A percentile compares a stretch with the other conserved stretches of the same genome.
Evolutionary conservation across 805 yeast species (phyloP).

Genomic region (Wickerhamiella sergipiensis): DNA sequence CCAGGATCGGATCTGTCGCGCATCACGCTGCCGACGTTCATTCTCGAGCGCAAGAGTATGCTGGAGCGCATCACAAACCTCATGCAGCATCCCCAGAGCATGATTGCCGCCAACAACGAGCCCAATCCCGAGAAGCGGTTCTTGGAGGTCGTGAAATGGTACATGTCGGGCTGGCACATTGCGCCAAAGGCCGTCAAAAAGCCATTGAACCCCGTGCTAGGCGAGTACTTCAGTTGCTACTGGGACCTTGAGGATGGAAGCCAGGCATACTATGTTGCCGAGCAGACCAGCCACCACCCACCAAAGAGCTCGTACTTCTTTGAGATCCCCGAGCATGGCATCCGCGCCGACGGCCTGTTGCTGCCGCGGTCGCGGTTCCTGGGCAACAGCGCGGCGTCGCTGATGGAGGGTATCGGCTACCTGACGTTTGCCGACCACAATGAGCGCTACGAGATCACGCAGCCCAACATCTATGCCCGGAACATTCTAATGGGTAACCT

Average conservation of each 20-base stretch:
- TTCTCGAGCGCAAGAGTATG: slow-evolving; percentile 90
- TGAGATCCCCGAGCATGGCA: slow-evolving; percentile 62
- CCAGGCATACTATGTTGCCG: slow-evolving; percentile 74
- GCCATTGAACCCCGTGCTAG: slow-evolving; percentile 88
- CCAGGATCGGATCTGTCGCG: slow-evolving; percentile 85
- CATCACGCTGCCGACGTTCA: slow-evolving; percentile 90
- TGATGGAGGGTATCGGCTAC: slow-evolving; percentile 84
- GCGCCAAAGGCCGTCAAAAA: slow-evolving; percentile 97
- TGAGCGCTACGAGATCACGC: slow-evolving; percentile 60
- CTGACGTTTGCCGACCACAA: slow-evolving; percentile 54
- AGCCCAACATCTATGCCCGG: slow-evolving; percentile 90
- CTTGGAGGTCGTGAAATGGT: slow-evolving; percentile 69
- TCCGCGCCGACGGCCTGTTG: slow-evolving; percentile 79
- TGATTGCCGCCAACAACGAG: slow-evolving; percentile 52
- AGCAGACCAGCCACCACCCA: slow-evolving; percentile 97
- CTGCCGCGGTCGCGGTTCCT: slow-evolving; percentile 78
- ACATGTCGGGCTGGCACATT: slow-evolving; percentile 92
- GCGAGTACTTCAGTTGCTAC: slow-evolving; percentile 80
- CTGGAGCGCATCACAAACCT: slow-evolving; percentile 87
- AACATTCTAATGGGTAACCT: slow-evolving; percentile 85
- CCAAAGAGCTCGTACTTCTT: slow-evolving; percentile 92
- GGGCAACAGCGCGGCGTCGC: slow-evolving; percentile 93
- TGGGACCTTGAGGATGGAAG: slow-evolving; percentile 72
- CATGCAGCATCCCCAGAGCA: slow-evolving; percentile 57
- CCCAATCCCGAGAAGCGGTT: slow-evolving; percentile 56